Base-by-base conservation (phyloP, 2,329 filamentous ascomycete species). In the Aspergillus novofumigatus region DNA sequence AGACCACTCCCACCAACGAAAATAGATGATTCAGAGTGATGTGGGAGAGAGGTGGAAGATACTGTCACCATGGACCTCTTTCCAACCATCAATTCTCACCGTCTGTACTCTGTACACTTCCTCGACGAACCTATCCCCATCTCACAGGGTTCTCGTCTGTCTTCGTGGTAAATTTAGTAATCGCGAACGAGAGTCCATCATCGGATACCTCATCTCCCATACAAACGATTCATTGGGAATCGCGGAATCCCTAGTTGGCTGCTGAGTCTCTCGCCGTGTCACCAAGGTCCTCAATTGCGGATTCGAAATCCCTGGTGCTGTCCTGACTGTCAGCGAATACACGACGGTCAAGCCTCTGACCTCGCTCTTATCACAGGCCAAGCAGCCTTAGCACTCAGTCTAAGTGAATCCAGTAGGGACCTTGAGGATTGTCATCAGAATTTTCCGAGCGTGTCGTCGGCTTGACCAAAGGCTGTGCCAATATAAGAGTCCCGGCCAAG, bases 211-310 rank as follows among this genome's bases (percentile, higher is more conserved):
- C 21, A 23, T 45, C 44, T 26, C 3, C 10, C 10, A 7, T 47
- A 23, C 10, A 7, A 25, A 35, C 32, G 29, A 35, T 17, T 17
- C 44, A 23, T 47, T 14, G 9, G 8, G 14, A 8, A 47, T 47
- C 21, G 14, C 44, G 4, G 21, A 47, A 23, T 45, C 42, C 38
- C 54, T 52, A 29, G 44, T 54, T 59, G 35, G 14, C 28, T 21
- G 25, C 42, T 44, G 21, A 26, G 44, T 26, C 54, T 59, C 29
- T 44, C 11, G 14, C 20, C 49, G 50, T 52, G 58, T 57, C 57
- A 58, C 55, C 59, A 60, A 58, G 56, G 61, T 63, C 58, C 61
- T 61, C 58, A 29, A 59, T 20, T 49, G 28, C 32, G 42, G 47
- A n/a, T 32, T n/a, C 45, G 52, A 56, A 35, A 52, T 52, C 56